Base-by-base conservation (phyloP, 805 yeast genomes). In the Yueomyces sinensis region DNA sequence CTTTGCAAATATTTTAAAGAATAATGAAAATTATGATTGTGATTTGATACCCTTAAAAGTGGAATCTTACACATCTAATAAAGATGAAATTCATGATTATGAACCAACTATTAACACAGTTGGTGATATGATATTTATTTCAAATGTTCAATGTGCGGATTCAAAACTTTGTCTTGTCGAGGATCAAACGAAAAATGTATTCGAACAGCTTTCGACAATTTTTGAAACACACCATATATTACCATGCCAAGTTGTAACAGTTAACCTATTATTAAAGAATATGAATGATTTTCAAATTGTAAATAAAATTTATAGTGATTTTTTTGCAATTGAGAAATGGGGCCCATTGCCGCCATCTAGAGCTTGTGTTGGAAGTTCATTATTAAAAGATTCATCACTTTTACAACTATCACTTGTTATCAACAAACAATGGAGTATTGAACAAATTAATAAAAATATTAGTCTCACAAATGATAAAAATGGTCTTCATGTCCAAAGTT, bases 401-500 rank as follows among this genome's bases (percentile, higher is more conserved):
- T 32, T 55, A 5, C 80, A 74, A 45, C 50, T 87, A 9, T 82
- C 95, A 0, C 74, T 79, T 13, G 61, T 69, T 13, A 68, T 32
- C 14, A n/a, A 25, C 14, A 13, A 7, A 9, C 5, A 6, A 9
- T 25, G 13, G 15, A n/a, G 13, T 11, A n/a, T 25, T 25, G 7
- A 25, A 25, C 19, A 28, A 16, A 9, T 69, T 0, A 25, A 20
- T 4, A 15, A 31, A 2, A 20, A 14, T 2, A 27, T 39, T 16
- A 31, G 27, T 2, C 15, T 45, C 9, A 41, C 41, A 52, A 24
- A 31, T 19, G 44, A 43, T 9, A 79, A 79, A 44, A 60, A 59
- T 22, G 95, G 97, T 0, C 61, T 89, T 13, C 97, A 91, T 49
- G 84, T 91, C 7, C 89, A 91, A 46, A 86, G 96, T 1, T 66